Evolutionary conservation across 2,329 filamentous ascomycete species (phyloP), one percentile per base, ranked within the genome.

Genomic region (Plectosphaerella sp.): DNA sequence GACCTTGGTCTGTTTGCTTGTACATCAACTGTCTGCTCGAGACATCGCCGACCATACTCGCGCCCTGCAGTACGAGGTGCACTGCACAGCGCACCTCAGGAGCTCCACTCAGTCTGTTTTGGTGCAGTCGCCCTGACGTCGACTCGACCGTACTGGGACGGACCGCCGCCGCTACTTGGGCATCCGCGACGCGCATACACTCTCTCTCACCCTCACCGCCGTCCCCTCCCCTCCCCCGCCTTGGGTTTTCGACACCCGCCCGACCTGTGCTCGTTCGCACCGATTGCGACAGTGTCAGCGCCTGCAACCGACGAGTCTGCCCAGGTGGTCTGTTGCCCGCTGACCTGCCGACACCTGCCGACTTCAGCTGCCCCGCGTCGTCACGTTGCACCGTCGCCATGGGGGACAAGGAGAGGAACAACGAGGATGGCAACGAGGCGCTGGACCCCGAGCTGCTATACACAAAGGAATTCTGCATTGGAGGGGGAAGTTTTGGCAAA

Each of bases 401-500:
- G 78, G 71, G 73, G 53, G 75, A 78, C 61, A 70, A 71, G 54
- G 71, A 75, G 50, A 72, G 73, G 52, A 73, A 78, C 22, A 67
- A 73, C 47, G 72, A 77, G 39, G 71, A 73, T 45, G 59, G 62
- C 58, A 76, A 80, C 56, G 80, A 80, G 64, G 75, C 76, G 36
- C 79, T 89, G 51, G 93, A 97, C 72, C 94, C 94, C 4, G 91
- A 95, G 73, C 83, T 87, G 56, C 80, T 97, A 50, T 99, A 97
- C 71, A 95, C 90, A 56, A 97, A 96, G 73, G 89, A 94, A 71
- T 90, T 86, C 67, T 92, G 88, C 74, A 93, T 94, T 71, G 88
- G 87, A 61, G 94, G 94, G 61, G 94, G 94, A 56, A 97, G 93
- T 72, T 99, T 99, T 74, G 94, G 94, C 65, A 96, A 95, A 72